These are phyloP conservation scores for Allantophomopsis lycopodina DNA, from an alignment of 2,329 filamentous ascomycete genomes.

Conservation along the genomic window DNA sequence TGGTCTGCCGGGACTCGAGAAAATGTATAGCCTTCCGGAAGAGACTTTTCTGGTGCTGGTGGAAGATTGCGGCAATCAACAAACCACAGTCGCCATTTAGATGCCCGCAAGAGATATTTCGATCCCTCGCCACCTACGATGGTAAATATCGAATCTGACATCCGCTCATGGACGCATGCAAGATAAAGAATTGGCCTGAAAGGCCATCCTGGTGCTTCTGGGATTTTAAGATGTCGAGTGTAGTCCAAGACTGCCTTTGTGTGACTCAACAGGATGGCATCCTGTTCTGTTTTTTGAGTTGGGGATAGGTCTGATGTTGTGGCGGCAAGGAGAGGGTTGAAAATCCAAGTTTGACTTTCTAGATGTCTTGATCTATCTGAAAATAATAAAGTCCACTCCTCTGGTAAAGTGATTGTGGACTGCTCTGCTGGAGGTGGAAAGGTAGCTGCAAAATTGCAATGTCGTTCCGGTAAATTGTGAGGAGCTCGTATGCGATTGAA, in stretches of 20 bases:
- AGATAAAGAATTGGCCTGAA: constrained; percentile 12
- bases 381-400: constrained; percentile 14
- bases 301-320: not conserved
- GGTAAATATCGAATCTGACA: constrained; percentile 4
- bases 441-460: constrained; percentile 16
- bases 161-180: constrained; percentile 9
- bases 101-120: too few relatives aligned
- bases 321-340: constrained; percentile 11
- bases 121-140: constrained; percentile 4
- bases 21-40: constrained; percentile 8
- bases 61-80: constrained; percentile 1
- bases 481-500: constrained; percentile 16
- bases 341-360: constrained; percentile 17
- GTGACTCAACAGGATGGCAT: constrained; percentile 1
- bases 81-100: too few relatives aligned
- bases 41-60: not conserved
- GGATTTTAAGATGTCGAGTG: constrained; percentile 8
- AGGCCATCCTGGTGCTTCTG: constrained; percentile 16
- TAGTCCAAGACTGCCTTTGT: constrained; percentile 6
- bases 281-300: not conserved
- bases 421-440: constrained; percentile 6
- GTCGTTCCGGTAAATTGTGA: constrained; percentile 11
- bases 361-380: constrained; percentile 14
- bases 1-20: constrained; percentile 11
- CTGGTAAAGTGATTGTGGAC: not conserved